A percentile compares a stretch with the other conserved stretches of the same genome.
Evolutionary conservation across 805 yeast genomes (phyloP).

Genomic region (Metschnikowia shivogae): DNA sequence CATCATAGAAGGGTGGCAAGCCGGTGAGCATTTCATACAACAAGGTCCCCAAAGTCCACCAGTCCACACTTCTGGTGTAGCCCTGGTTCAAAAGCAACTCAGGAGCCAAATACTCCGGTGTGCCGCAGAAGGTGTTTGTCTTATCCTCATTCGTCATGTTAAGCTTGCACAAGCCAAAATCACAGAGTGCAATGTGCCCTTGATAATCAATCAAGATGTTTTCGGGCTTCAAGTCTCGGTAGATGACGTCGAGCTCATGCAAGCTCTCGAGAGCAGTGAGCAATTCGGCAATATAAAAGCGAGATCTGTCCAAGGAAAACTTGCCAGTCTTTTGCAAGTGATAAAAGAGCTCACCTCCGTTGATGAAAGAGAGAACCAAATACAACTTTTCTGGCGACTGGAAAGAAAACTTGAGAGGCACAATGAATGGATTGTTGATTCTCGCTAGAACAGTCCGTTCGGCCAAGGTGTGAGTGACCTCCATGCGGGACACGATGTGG

Average conservation of each 20-base stretch:
- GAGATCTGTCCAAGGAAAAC: slow-evolving; percentile 81
- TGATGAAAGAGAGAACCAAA: slow-evolving; percentile 84
- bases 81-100: slow-evolving; percentile 89
- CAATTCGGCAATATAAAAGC: slow-evolving; percentile 92
- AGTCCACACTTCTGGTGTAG: slow-evolving; percentile 92
- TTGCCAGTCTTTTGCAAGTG: slow-evolving; percentile 89
- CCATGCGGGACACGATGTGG: slow-evolving; percentile 89
- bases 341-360: slow-evolving; percentile 95
- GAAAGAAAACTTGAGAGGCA: slow-evolving; percentile 92
- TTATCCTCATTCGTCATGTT: slow-evolving; percentile 89
- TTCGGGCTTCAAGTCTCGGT: slow-evolving; percentile 94
- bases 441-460: slow-evolving; percentile 93
- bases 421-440: slow-evolving; percentile 92
- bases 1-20: slow-evolving; percentile 95
- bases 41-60: slow-evolving; percentile 97
- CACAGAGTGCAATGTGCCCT: slow-evolving; percentile 97
- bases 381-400: slow-evolving; percentile 96
- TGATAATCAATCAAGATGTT: slow-evolving; percentile 91
- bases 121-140: slow-evolving; percentile 93
- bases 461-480: slow-evolving; percentile 93
- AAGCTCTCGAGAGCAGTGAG: slow-evolving; percentile 88
- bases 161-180: slow-evolving; percentile 92
- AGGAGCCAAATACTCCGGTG: slow-evolving; percentile 96
- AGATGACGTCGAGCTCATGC: slow-evolving; percentile 88
- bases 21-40: slow-evolving; percentile 96